A percentile compares a stretch with the other conserved stretches of the same genome.
Conservation (phyloP, 78 protist species). For the Pigoraptor vietnamica region DNA sequence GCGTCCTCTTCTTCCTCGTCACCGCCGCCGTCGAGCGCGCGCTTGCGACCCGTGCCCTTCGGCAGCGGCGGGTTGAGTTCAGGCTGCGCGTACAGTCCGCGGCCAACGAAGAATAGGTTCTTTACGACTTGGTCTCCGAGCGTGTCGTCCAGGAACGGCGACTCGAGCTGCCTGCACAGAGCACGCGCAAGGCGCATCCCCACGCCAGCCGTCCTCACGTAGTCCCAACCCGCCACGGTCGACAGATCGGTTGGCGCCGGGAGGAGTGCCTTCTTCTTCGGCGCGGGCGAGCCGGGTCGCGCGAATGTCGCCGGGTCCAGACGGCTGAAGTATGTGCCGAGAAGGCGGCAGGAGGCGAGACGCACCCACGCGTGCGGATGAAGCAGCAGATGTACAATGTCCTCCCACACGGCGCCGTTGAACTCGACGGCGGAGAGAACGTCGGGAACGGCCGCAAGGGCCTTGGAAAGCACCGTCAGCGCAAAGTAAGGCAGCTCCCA, state of each 20-base stretch:
- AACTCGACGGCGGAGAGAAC: too few species aligned
- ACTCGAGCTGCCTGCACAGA: background rate
- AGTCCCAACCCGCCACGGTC: background rate
- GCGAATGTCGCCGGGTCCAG: too few species aligned
- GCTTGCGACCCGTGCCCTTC: too few species aligned
- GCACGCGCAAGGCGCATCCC: too few species aligned
- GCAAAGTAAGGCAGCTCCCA: background rate
- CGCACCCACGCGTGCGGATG: constrained; percentile 18
- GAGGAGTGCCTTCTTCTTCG: too few species aligned
- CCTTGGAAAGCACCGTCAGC: background rate
- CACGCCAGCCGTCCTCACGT: background rate
- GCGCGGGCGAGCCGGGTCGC: background rate
- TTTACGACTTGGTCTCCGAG: background rate
- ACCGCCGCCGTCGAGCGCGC: too few species aligned
- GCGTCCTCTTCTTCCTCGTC: too few species aligned
- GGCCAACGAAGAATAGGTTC: background rate
- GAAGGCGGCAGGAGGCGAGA: background rate
- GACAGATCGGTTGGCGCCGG: background rate
- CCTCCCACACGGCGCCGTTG: background rate
- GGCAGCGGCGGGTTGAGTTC: too few species aligned
- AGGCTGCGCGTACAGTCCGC: background rate
- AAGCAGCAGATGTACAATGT: background rate
- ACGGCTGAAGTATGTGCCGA: too few species aligned
- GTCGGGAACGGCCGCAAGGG: background rate
- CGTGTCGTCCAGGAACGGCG: background rate